A percentile compares a stretch with the other conserved stretches of the same genome.
These are phyloP conservation scores for Halenospora varia DNA, from an alignment of 495 filamentous ascomycete species.

Conservation along the genomic window DNA sequence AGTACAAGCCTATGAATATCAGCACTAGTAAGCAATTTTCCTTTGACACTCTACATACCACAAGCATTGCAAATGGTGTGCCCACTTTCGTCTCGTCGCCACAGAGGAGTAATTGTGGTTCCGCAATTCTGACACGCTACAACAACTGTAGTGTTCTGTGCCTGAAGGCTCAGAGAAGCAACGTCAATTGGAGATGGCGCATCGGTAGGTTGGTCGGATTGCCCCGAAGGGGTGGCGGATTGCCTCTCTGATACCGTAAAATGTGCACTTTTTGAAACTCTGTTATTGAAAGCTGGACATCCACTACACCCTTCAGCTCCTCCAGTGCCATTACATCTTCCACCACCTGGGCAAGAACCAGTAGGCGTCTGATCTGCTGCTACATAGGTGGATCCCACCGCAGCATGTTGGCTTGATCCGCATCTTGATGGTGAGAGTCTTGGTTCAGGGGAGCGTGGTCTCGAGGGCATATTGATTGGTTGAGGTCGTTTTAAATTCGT, in stretches of 20 bases:
- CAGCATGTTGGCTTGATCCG: constrained; percentile 25
- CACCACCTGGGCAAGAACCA: constrained; percentile 94
- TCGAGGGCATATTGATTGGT: not conserved
- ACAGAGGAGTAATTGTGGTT: constrained; percentile 94
- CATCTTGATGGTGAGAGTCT: constrained; percentile 35
- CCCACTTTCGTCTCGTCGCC: constrained; percentile 90
- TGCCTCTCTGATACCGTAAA: constrained; percentile 39
- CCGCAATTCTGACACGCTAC: constrained; percentile 97
- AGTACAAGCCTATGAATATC: constrained; percentile 70
- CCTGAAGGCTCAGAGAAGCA: constrained; percentile 27
- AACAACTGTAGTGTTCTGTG: constrained; percentile 62
- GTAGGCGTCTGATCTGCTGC: constrained; percentile 63
- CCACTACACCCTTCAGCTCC: constrained; percentile 95
- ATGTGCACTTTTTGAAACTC: constrained; percentile 82
- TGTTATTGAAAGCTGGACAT: constrained; percentile 96
- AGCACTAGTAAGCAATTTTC: not conserved
- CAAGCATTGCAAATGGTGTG: constrained; percentile 99
- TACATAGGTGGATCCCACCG: constrained; percentile 66
- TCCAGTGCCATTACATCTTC: constrained; percentile 93
- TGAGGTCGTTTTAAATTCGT: constrained; percentile 73
- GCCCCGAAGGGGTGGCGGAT: not conserved
- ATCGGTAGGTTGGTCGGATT: constrained; percentile 23
- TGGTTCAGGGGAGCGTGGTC: constrained; percentile 28
- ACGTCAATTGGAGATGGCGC: constrained; percentile 34
- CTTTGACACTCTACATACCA: constrained; percentile 54